Evolutionary conservation across 1,139 yeast species (phyloP).

Genomic region (Scheffersomyces titani): DNA sequence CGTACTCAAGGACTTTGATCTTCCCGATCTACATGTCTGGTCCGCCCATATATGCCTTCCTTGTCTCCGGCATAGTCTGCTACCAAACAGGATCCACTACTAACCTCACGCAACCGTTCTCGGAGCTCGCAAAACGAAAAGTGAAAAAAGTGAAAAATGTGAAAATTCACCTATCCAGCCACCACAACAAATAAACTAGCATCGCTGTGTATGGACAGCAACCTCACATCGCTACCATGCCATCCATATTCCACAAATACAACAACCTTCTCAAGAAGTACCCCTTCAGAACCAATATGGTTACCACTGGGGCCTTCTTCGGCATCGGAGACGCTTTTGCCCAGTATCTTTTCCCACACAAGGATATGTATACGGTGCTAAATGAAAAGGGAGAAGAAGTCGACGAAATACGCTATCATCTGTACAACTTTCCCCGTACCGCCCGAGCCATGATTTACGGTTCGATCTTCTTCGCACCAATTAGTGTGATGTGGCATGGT

Average conservation of each 20-base stretch:
- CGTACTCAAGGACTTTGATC: neutral
- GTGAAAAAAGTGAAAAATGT: neutral
- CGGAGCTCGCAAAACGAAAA: neutral
- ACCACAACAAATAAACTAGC: neutral
- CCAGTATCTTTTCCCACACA: constrained; percentile 55
- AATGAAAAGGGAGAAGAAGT: constrained; percentile 13
- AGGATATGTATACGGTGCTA: constrained; percentile 2
- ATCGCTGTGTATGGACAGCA: neutral
- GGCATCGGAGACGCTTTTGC: constrained; percentile 78
- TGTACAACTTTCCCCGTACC: constrained; percentile 49
- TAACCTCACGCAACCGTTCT: neutral
- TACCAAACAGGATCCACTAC: neutral
- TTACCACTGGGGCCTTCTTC: constrained; percentile 62
- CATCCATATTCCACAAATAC: constrained; percentile 35
- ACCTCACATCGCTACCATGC: neutral
- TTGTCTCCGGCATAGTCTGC: neutral
- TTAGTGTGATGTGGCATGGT: constrained; percentile 72
- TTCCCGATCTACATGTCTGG: neutral
- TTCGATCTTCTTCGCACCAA: constrained; percentile 71
- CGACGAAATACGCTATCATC: constrained; percentile 7
- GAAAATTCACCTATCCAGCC: neutral
- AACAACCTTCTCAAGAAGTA: constrained; percentile 41
- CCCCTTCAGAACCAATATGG: constrained; percentile 57
- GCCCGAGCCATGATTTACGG: constrained; percentile 74
- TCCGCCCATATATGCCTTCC: neutral